Evolutionary conservation across 306 rosid species (phyloP).

Genomic region (Albizia julibrissin): DNA sequence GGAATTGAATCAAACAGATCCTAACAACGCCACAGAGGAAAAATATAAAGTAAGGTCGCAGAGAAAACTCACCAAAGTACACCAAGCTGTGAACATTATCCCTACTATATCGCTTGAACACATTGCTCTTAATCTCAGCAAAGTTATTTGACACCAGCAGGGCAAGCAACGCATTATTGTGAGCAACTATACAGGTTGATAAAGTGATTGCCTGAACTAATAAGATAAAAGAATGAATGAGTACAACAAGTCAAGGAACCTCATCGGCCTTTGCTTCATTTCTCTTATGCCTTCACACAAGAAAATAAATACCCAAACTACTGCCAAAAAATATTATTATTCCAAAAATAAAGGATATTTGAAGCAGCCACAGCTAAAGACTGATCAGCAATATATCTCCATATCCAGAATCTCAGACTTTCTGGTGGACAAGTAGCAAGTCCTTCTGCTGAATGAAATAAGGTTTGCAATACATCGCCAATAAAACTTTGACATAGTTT

Average conservation of each 20-base stretch:
- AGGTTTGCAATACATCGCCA: slow-evolving; percentile 88
- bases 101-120: slow-evolving; percentile 85
- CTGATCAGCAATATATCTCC: slow-evolving; percentile 81
- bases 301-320: slow-evolving; percentile 28
- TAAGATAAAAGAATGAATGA: slow-evolving; percentile 88
- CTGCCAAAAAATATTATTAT: background rate
- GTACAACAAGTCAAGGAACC: slow-evolving; percentile 79
- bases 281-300: slow-evolving; percentile 15
- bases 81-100: slow-evolving; percentile 94
- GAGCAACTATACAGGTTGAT: slow-evolving; percentile 96
- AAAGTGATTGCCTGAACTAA: slow-evolving; percentile 99
- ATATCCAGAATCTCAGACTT: slow-evolving; percentile 66
- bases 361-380: slow-evolving; percentile 85
- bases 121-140: slow-evolving; percentile 95
- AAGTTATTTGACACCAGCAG: slow-evolving; percentile 96
- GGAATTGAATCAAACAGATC: slow-evolving; percentile 8
- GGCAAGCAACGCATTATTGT: slow-evolving; percentile 91
- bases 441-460: slow-evolving; percentile 87
- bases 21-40: background rate
- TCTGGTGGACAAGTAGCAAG: slow-evolving; percentile 81
- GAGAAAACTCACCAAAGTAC: slow-evolving; percentile 77
- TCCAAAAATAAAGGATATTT: slow-evolving; percentile 72
- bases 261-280: slow-evolving; percentile 13
- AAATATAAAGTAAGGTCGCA: background rate
- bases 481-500: slow-evolving; percentile 92